Evolutionary conservation across 148 eudicot species (phyloP).

Genomic region (Mesembryanthemum crystallinum): DNA sequence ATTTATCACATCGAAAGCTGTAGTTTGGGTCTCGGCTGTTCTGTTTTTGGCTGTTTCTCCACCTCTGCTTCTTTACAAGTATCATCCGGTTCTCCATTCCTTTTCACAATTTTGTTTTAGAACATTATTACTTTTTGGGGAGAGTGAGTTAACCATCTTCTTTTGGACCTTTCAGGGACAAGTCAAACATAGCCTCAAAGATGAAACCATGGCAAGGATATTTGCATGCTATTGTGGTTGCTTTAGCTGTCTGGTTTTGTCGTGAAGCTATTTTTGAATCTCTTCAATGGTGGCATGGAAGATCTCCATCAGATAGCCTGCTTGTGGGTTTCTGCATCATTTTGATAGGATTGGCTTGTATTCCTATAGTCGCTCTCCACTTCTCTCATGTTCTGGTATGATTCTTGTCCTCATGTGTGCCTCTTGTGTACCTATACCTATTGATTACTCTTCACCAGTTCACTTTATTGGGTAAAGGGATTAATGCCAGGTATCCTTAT

Average conservation of each 20-base stretch:
- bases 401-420: constrained; percentile 12
- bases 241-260: constrained; percentile 93
- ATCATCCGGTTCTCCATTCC: constrained; percentile 26
- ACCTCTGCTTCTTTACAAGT: constrained; percentile 94
- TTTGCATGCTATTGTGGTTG: constrained; percentile 73
- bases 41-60: constrained; percentile 87
- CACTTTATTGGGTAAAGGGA: neutral
- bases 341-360: constrained; percentile 75
- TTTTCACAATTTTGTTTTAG: constrained; percentile 4
- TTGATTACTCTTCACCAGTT: constrained; percentile 9
- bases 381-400: constrained; percentile 92
- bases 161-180: constrained; percentile 57
- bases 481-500: neutral
- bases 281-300: constrained; percentile 97
- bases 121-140: constrained; percentile 4
- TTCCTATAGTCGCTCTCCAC: constrained; percentile 91
- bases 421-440: neutral
- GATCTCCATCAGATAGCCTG: constrained; percentile 87
- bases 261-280: constrained; percentile 96
- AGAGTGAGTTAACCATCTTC: constrained; percentile 19
- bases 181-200: constrained; percentile 74
- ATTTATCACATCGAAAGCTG: constrained; percentile 76
- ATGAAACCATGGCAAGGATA: constrained; percentile 98
- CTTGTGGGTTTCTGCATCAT: constrained; percentile 90
- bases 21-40: constrained; percentile 86